Conservation (phyloP, 306 rosid species). For the Vicia villosa region DNA sequence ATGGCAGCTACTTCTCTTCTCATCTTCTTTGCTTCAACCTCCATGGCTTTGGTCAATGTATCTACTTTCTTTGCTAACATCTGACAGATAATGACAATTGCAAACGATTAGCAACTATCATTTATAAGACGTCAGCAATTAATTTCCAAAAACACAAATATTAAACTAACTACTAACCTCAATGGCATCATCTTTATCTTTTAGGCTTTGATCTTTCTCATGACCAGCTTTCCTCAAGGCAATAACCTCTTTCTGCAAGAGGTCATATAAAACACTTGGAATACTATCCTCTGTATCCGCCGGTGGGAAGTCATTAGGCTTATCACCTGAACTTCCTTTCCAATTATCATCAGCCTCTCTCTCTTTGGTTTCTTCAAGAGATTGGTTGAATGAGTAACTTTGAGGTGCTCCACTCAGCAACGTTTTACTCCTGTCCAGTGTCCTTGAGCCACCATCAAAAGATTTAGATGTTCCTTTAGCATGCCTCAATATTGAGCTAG, state of each 20-base stretch:
- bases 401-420: conserved; percentile 68
- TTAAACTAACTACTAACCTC: conserved; percentile 64
- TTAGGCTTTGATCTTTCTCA: conserved; percentile 98
- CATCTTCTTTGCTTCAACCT: conserved; percentile 98
- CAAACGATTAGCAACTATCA: conserved; percentile 29
- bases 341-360: conserved; percentile 56
- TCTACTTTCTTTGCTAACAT: conserved; percentile 99
- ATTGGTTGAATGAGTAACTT: conserved; percentile 70
- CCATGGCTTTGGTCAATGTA: conserved; percentile 98
- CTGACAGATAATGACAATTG: conserved; percentile 46
- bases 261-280: conserved; percentile 81
- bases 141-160: conserved; percentile 10
- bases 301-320: conserved; percentile 66
- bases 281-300: conserved; percentile 74
- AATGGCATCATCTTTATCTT: conserved; percentile 95
- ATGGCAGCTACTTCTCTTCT: conserved; percentile 96
- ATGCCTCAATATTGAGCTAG: conserved; percentile 81
- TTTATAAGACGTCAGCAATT: conserved; percentile 20
- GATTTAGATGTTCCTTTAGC: conserved; percentile 99
- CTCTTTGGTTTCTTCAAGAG: conserved; percentile 73
- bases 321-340: conserved; percentile 81
- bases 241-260: conserved; percentile 94
- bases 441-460: conserved; percentile 96
- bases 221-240: conserved; percentile 90
- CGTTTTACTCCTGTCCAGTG: conserved; percentile 86